Percentiles rank a stretch among this genome's conserved stretches.
These are phyloP conservation scores for Leccinum subtestaceum DNA, from an alignment of 768 basidiomycete genomes.

Conservation along the genomic window DNA sequence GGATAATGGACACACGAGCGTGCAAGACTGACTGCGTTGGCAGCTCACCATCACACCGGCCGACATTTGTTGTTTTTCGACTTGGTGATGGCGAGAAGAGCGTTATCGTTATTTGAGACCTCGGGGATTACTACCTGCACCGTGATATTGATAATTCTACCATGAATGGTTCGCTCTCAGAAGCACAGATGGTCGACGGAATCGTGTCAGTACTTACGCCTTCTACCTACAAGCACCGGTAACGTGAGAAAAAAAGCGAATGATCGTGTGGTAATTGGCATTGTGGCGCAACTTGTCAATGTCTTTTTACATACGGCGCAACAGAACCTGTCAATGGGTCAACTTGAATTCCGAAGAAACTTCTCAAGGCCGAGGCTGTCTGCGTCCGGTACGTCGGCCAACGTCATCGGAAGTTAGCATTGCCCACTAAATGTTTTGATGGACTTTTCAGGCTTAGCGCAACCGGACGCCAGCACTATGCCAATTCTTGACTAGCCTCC, in stretches of 20 bases:
- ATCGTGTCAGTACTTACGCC: background rate
- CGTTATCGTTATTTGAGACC: background rate
- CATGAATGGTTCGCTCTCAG: background rate
- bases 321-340: background rate
- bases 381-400: background rate
- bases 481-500: too few species aligned
- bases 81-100: background rate
- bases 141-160: background rate
- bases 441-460: background rate
- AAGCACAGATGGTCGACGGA: background rate
- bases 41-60: background rate
- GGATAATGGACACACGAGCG: background rate
- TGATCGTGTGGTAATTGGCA: background rate
- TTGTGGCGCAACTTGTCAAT: background rate
- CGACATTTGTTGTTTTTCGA: background rate
- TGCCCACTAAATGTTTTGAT: background rate
- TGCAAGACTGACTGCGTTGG: background rate
- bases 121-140: background rate
- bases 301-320: background rate
- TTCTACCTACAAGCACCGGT: background rate
- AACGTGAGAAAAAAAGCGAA: background rate
- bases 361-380: background rate
- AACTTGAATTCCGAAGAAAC: background rate
- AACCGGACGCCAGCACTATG: background rate
- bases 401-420: background rate